Evolutionary conservation across 441 rosid species (phyloP).

Genomic region (Manihot esculenta): DNA sequence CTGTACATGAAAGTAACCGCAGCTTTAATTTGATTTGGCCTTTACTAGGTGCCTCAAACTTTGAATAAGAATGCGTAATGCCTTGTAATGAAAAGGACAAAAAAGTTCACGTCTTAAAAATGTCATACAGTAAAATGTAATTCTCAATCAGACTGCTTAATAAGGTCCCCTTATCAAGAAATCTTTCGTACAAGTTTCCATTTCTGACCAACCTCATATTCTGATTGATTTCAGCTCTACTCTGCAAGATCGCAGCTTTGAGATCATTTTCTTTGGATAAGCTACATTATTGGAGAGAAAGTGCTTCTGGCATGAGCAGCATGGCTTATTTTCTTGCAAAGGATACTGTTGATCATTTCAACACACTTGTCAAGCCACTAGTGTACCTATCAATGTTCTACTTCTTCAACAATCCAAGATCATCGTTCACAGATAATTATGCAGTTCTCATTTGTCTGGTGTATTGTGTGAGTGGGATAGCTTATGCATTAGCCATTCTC

Average conservation of each 20-base stretch:
- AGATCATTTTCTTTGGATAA: slow-evolving; percentile 90
- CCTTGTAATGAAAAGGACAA: neutral
- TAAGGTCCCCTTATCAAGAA: neutral
- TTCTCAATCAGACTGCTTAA: too few species aligned
- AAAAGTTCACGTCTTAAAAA: neutral
- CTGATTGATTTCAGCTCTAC: slow-evolving; percentile 58
- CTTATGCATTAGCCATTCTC: slow-evolving; percentile 72
- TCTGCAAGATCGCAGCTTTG: slow-evolving; percentile 90
- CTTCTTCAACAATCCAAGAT: slow-evolving; percentile 96
- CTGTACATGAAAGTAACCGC: too few species aligned
- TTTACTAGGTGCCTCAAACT: neutral
- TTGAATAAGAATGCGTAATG: neutral
- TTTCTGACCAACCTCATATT: slow-evolving; percentile 10
- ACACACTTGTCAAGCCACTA: slow-evolving; percentile 80
- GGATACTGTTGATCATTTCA: slow-evolving; percentile 92
- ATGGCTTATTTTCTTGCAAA: slow-evolving; percentile 86
- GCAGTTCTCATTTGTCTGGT: slow-evolving; percentile 76
- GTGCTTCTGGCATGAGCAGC: slow-evolving; percentile 89
- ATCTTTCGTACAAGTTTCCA: neutral
- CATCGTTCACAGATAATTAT: slow-evolving; percentile 71
- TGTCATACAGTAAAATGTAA: too few species aligned
- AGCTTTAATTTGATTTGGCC: too few species aligned
- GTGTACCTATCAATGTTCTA: slow-evolving; percentile 95
- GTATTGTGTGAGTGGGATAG: slow-evolving; percentile 89
- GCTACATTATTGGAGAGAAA: slow-evolving; percentile 90